Evolutionary conservation across 495 filamentous ascomycete species (phyloP).

Genomic region (Pseudoneurospora amorphoporcata): DNA sequence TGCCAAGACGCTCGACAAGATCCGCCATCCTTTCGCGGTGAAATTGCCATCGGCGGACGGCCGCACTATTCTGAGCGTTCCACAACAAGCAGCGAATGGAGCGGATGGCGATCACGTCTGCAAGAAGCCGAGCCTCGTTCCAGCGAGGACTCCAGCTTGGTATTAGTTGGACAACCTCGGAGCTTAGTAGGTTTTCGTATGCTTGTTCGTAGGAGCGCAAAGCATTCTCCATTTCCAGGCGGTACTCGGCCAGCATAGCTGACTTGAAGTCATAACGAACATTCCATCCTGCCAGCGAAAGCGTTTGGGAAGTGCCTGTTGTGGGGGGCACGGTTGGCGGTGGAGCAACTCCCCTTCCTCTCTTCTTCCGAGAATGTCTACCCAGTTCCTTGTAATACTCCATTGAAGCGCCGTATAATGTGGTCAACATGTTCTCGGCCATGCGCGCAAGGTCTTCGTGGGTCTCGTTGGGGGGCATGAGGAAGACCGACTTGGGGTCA

Average conservation of each 20-base stretch:
- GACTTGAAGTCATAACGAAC: slow-evolving; percentile 89
- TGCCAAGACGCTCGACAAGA: slow-evolving; percentile 70
- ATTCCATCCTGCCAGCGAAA: slow-evolving; percentile 82
- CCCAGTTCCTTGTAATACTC: slow-evolving; percentile 89
- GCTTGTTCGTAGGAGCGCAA: slow-evolving; percentile 72
- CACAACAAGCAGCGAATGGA: slow-evolving; percentile 70
- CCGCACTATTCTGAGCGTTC: slow-evolving; percentile 61
- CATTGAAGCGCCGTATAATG: slow-evolving; percentile 52
- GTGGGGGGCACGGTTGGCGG: slow-evolving; percentile 78
- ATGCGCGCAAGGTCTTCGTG: slow-evolving; percentile 50
- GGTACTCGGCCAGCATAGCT: slow-evolving; percentile 79
- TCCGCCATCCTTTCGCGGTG: slow-evolving; percentile 62
- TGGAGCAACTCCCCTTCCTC: slow-evolving; percentile 59
- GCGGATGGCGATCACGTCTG: slow-evolving; percentile 69
- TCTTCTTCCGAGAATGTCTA: slow-evolving; percentile 79
- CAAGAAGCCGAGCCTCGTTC: slow-evolving; percentile 72
- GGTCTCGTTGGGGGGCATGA: slow-evolving; percentile 39
- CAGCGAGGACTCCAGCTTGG: slow-evolving; percentile 78
- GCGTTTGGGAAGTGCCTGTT: slow-evolving; percentile 67
- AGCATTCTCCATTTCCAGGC: slow-evolving; percentile 81
- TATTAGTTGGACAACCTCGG: slow-evolving; percentile 78
- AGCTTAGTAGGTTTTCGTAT: slow-evolving; percentile 67
- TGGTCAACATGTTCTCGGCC: slow-evolving; percentile 50
- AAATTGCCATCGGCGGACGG: slow-evolving; percentile 62
- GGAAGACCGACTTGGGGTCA: slow-evolving; percentile 64